These are phyloP conservation scores for Closterium sp. DNA, from an alignment of 139 green algal genomes.

Conservation along the genomic window DNA sequence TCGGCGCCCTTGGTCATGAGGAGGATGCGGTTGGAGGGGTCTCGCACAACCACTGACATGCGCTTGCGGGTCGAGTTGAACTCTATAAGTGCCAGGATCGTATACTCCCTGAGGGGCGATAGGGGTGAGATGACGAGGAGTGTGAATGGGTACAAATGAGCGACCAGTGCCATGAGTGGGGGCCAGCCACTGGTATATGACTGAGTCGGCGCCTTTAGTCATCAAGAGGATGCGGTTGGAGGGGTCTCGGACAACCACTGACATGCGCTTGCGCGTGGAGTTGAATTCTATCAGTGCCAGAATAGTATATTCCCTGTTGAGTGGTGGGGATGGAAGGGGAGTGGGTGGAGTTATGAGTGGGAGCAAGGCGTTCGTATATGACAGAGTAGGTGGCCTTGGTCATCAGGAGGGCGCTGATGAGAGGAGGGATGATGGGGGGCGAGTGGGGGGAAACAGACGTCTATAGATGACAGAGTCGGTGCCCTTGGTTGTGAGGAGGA, in stretches of 20 bases:
- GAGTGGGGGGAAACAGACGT: too few relatives aligned
- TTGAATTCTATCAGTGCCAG: conserved; percentile 90
- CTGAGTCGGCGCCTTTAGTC: conserved; percentile 84
- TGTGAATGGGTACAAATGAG: too few relatives aligned
- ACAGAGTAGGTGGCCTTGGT: too few relatives aligned
- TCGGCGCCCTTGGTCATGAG: conserved; percentile 90
- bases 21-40: conserved; percentile 63
- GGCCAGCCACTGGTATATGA: too few relatives aligned
- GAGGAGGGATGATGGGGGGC: too few relatives aligned
- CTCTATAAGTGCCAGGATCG: conserved; percentile 88
- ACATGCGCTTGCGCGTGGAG: conserved; percentile 64
- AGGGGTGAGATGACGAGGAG: too few relatives aligned
- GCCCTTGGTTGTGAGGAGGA: conserved; percentile 89
- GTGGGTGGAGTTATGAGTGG: too few relatives aligned
- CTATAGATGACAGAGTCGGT: too few relatives aligned
- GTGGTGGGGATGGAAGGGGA: too few relatives aligned
- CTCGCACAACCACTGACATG: conserved; percentile 70
- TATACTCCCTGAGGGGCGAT: conserved; percentile 55
- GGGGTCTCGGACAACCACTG: conserved; percentile 63
- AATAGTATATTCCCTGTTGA: conserved; percentile 67
- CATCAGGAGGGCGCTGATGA: too few relatives aligned
- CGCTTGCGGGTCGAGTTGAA: conserved; percentile 69
- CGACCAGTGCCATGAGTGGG: too few relatives aligned
- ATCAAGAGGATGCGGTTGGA: conserved; percentile 73
- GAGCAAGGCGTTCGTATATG: too few relatives aligned